Percentiles rank a stretch among this genome's conserved stretches.
phyloP scores from a whole-genome alignment of 2,329 filamentous ascomycete species.

The Hypoxylon sp. region DNA sequence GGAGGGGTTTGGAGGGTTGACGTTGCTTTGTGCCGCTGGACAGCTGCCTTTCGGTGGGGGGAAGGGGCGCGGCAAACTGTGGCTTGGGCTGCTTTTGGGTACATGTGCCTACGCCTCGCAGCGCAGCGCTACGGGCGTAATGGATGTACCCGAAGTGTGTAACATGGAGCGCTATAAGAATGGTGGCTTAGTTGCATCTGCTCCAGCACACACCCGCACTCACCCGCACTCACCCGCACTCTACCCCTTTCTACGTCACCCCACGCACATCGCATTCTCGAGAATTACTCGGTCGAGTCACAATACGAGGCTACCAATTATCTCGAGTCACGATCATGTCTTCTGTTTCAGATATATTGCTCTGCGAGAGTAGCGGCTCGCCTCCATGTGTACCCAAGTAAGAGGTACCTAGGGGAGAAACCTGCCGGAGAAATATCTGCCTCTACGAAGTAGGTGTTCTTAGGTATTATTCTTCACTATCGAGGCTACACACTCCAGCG shows the following conservation, averaged over 20 bases:
- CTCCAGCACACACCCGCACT: slow-evolving; percentile 23
- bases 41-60: slow-evolving; percentile 20
- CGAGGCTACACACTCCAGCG: too few species aligned
- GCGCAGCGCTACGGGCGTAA: neutral
- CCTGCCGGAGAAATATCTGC: slow-evolving; percentile 1
- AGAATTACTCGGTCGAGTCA: slow-evolving; percentile 10
- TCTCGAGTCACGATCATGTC: neutral
- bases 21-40: slow-evolving; percentile 31
- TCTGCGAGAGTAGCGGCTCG: slow-evolving; percentile 23
- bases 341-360: slow-evolving; percentile 1
- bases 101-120: neutral
- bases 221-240: neutral
- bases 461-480: too few species aligned
- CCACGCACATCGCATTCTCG: slow-evolving; percentile 7
- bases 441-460: too few species aligned
- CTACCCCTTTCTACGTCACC: slow-evolving; percentile 22
- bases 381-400: slow-evolving; percentile 17
- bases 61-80: slow-evolving; percentile 19
- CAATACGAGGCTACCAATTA: slow-evolving; percentile 34
- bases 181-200: slow-evolving; percentile 31
- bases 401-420: slow-evolving; percentile 19
- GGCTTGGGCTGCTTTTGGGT: slow-evolving; percentile 15
- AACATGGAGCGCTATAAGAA: neutral
- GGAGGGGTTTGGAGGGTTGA: slow-evolving; percentile 29
- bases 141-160: slow-evolving; percentile 8